Evolutionary conservation across 1,284 basidiomycete genomes (phyloP), one percentile per base, ranked within the genome.

Genomic region (Melampsora larici-populina): DNA sequence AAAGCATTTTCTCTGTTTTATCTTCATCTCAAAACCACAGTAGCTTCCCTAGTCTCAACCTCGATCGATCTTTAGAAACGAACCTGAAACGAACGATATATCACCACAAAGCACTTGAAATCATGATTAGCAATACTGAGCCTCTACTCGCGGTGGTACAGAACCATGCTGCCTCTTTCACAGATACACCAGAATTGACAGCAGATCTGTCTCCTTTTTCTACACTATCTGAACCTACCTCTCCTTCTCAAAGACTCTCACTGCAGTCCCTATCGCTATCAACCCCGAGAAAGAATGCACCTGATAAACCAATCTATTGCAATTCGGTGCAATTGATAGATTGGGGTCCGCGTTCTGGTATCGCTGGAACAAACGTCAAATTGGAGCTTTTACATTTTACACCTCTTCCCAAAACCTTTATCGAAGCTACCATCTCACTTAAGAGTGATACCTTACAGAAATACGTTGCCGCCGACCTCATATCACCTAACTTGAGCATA

Each of bases 231-330:
- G 55, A 58, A 58, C 55, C 55, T 58, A 58, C 55, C 26, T 58
- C 55, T 58, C 55, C 55, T n/a, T 24, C 55, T 58, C 55, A 58
- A 58, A 58, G 55, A 58, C 55, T 58, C 21, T 58, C 55, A n/a
- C 55, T 58, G 26, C 55, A 58, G 26, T 29, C 55, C 5, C n/a
- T 58, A 58, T n/a, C 55, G 55, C 55, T 58, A 24, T 58, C 55
- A 29, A 58, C n/a, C 55, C 55, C 55, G 15, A n/a, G 26, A 58
- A 58, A 7, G 9, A 8, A 2, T 58, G 55, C 18, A 29, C 21
- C 26, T 29, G 26, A 58, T 58, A 43, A 43, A 43, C n/a, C 55
- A 58, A 58, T 8, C n/a, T 18, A 24, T 29, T n/a, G 21, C 21
- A 58, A 58, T 29, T 58, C 18, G 55, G 26, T 58, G n/a, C 55